phyloP scores from a whole-genome alignment of 108 stramenopile genomes.

The Tribonema minus region DNA sequence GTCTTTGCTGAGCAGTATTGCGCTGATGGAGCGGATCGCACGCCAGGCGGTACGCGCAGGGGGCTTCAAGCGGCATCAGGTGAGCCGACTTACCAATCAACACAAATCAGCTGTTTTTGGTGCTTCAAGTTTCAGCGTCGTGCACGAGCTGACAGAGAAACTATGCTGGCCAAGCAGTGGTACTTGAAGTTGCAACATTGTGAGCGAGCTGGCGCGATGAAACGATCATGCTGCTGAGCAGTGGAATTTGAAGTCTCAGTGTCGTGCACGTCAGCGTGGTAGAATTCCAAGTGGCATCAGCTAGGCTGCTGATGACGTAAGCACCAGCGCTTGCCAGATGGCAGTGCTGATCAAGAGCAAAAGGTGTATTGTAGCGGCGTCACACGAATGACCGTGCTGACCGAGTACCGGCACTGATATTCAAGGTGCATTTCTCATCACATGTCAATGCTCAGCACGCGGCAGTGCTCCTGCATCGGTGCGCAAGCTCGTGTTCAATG shows the following conservation, averaged over 20 bases:
- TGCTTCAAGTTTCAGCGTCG: not conserved
- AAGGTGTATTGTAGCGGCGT: no score
- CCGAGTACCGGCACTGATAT: no score
- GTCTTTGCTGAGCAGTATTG: constrained; percentile 3
- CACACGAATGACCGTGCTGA: no score
- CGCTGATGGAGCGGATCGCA: constrained; percentile 24
- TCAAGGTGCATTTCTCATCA: no score
- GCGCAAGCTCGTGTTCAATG: no score
- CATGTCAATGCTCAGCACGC: no score
- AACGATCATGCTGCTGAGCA: not conserved
- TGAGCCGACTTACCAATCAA: not conserved
- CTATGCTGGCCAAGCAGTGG: not conserved
- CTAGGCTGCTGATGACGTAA: no score
- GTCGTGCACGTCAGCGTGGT: no score
- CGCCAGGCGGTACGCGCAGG: constrained; percentile 10
- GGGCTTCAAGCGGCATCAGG: constrained; percentile 16
- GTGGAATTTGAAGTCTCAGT: not conserved
- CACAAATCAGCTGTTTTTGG: not conserved
- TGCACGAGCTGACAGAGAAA: not conserved
- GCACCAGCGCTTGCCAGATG: no score
- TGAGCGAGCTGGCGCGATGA: not conserved
- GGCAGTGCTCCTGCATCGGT: no score
- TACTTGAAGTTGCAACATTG: not conserved
- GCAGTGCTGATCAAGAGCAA: no score
- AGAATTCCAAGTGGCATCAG: no score